These are phyloP conservation scores for Cubamyces lactineus DNA, from an alignment of 768 basidiomycete species.

Conservation along the genomic window DNA sequence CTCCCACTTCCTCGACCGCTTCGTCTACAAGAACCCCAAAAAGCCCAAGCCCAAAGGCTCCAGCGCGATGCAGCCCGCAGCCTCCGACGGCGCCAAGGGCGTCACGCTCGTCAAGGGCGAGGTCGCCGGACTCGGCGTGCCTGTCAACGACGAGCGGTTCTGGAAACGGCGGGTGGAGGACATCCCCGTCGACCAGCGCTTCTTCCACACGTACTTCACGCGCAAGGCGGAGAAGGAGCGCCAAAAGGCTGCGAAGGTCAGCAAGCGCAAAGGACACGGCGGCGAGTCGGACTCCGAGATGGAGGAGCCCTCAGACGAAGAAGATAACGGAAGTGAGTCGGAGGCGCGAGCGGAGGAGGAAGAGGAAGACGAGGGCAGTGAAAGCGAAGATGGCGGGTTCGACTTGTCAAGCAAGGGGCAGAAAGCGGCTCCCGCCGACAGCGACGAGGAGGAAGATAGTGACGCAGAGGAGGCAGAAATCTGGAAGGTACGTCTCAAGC, in stretches of 20 bases:
- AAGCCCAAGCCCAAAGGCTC: conserved; percentile 69
- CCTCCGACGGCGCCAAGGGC: conserved; percentile 61
- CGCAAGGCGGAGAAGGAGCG: conserved; percentile 63
- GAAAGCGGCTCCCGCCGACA: conserved; percentile 22
- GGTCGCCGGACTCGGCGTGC: conserved; percentile 42
- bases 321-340: conserved; percentile 15
- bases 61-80: conserved; percentile 95
- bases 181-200: conserved; percentile 88
- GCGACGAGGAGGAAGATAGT: conserved; percentile 46
- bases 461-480: conserved; percentile 70
- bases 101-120: conserved; percentile 75
- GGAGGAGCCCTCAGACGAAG: conserved; percentile 37
- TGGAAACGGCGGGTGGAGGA: conserved; percentile 69
- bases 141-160: conserved; percentile 78
- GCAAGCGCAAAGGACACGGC: conserved; percentile 47
- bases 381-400: conserved; percentile 23
- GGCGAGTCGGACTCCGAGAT: conserved; percentile 38
- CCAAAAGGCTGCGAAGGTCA: conserved; percentile 50
- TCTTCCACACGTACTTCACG: conserved; percentile 91
- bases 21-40: conserved; percentile 97
- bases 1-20: conserved; percentile 93
- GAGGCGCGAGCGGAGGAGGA: conserved; percentile 27
- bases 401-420: conserved; percentile 16
- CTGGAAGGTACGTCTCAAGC: conserved; percentile 72
- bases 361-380: conserved; percentile 34